Conservation (phyloP, 192 early-diverging fungal species). For the Rhizoclosmatium globosum region DNA sequence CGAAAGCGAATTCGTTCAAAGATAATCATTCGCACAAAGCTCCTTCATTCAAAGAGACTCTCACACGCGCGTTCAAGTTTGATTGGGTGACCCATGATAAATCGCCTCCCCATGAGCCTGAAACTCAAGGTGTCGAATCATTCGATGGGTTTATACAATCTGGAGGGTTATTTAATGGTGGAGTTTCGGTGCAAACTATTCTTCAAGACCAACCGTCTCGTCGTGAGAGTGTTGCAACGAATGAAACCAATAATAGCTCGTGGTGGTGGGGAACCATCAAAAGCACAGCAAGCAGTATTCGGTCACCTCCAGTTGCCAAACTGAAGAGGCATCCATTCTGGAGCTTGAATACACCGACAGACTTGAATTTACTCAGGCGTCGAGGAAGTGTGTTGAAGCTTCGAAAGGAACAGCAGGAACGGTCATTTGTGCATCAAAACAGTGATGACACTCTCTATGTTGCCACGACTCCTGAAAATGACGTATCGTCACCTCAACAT, state of each 20-base stretch:
- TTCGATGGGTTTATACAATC: conserved; percentile 25
- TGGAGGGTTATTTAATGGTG: conserved; percentile 21
- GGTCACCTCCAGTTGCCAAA: not conserved
- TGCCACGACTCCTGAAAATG: not conserved
- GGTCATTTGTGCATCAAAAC: not conserved
- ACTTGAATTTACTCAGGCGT: not conserved
- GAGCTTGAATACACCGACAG: not conserved
- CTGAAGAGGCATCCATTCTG: not conserved
- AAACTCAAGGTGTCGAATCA: conserved; percentile 2
- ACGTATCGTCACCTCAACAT: not conserved
- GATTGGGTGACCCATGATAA: no score
- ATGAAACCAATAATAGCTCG: not conserved
- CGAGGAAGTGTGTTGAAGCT: not conserved
- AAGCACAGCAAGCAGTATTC: no score
- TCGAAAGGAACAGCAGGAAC: not conserved
- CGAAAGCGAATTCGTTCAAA: no score
- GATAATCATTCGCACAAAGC: no score
- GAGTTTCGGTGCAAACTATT: not conserved
- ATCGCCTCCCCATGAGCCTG: not conserved
- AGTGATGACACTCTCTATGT: not conserved
- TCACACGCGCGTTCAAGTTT: no score
- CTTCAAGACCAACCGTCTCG: not conserved
- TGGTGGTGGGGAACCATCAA: not conserved
- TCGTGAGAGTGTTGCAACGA: not conserved
- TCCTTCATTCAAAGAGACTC: no score